phyloP scores from a whole-genome alignment of 2,329 filamentous ascomycete species.

The Diaporthe australafricana region DNA sequence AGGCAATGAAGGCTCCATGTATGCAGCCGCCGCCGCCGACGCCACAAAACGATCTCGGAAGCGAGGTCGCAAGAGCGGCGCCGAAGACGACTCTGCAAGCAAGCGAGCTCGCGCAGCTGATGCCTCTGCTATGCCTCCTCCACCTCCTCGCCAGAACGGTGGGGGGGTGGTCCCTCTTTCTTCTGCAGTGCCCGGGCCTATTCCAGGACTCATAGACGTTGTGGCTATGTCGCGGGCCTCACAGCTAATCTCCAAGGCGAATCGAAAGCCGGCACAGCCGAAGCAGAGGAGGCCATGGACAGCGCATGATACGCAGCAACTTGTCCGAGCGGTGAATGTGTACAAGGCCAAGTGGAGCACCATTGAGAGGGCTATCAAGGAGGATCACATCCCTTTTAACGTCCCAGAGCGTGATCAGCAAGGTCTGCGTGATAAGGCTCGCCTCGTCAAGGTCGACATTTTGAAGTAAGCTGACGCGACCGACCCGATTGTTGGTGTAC shows the following conservation, averaged over 20 bases:
- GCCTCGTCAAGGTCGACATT: constrained; percentile 65
- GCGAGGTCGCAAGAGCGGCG: constrained; percentile 32
- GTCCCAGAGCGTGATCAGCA: constrained; percentile 61
- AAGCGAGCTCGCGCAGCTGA: constrained; percentile 35
- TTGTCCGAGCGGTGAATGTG: constrained; percentile 55
- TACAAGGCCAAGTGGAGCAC: constrained; percentile 53
- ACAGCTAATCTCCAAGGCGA: constrained; percentile 43
- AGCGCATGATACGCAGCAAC: constrained; percentile 51
- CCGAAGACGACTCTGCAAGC: constrained; percentile 9
- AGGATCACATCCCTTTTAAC: constrained; percentile 52
- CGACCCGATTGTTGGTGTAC: not conserved
- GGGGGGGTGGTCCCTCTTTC: constrained; percentile 10
- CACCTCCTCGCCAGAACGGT: constrained; percentile 22
- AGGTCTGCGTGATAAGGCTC: constrained; percentile 68
- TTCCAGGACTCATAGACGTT: constrained; percentile 39
- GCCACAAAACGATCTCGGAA: constrained; percentile 26
- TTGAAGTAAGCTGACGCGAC: constrained; percentile 51
- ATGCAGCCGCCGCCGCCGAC: constrained; percentile 19
- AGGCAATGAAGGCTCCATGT: constrained; percentile 27
- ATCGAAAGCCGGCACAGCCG: constrained; percentile 46
- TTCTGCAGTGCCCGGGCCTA: not conserved
- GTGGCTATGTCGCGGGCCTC: constrained; percentile 42
- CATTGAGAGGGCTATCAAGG: constrained; percentile 48
- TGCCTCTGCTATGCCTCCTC: constrained; percentile 28
- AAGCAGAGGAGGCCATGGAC: constrained; percentile 56